Percentiles rank a stretch among this genome's conserved stretches.
These are phyloP conservation scores for Termitomyces sp. DNA, from an alignment of 768 basidiomycete genomes.

Conservation along the genomic window DNA sequence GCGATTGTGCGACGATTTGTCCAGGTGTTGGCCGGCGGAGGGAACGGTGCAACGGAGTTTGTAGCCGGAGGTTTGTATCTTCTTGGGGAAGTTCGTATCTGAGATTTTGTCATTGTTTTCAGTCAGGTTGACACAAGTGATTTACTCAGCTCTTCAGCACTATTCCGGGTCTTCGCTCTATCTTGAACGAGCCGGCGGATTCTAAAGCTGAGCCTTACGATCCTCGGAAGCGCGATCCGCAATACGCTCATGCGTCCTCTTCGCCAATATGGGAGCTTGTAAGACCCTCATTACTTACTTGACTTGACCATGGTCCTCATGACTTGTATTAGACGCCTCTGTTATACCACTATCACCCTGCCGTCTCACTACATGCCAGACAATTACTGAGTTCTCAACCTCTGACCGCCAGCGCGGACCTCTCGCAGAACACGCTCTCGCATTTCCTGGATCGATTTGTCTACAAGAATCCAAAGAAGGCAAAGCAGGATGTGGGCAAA, in stretches of 20 bases:
- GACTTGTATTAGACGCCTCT: conserved; percentile 60
- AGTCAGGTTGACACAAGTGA: neutral
- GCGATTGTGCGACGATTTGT: conserved; percentile 82
- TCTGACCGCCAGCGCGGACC: conserved; percentile 80
- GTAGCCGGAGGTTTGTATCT: conserved; percentile 85
- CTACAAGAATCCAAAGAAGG: conserved; percentile 91
- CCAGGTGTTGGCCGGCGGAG: conserved; percentile 71
- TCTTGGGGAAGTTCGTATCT: conserved; percentile 71
- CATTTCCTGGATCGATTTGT: conserved; percentile 98
- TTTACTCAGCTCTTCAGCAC: conserved; percentile 36
- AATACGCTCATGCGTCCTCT: conserved; percentile 75
- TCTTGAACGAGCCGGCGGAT: conserved; percentile 29
- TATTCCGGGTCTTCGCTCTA: conserved; percentile 35
- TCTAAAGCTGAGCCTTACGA: conserved; percentile 57
- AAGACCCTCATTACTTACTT: conserved; percentile 18
- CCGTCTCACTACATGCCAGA: conserved; percentile 79
- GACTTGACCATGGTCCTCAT: neutral
- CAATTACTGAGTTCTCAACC: conserved; percentile 74
- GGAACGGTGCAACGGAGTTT: conserved; percentile 78
- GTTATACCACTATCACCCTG: conserved; percentile 85
- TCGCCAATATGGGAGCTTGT: conserved; percentile 92
- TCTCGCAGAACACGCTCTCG: conserved; percentile 88
- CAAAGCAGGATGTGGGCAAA: conserved; percentile 27
- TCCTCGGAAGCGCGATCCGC: conserved; percentile 85
- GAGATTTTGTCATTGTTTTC: neutral